Evolutionary conservation across 2,329 filamentous ascomycete genomes (phyloP).

Genomic region (Paramyrothecium sp.): DNA sequence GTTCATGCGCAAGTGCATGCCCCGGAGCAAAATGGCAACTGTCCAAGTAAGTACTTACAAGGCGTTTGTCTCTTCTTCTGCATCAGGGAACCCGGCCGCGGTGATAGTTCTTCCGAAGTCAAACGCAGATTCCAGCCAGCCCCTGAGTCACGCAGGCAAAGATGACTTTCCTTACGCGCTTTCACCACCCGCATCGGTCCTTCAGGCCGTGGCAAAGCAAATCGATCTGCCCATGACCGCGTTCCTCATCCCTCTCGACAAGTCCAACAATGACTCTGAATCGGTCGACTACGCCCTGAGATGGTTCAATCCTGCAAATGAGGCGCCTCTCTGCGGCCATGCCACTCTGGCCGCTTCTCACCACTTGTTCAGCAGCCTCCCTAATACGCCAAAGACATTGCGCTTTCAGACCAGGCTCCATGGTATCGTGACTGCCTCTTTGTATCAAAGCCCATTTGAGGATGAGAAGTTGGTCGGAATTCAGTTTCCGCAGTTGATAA

Average conservation of each 20-base stretch:
- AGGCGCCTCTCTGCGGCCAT: background rate
- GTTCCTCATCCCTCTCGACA: background rate
- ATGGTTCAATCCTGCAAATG: background rate
- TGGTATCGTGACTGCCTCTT: background rate
- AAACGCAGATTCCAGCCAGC: background rate
- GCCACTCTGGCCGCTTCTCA: background rate
- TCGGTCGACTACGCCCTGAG: background rate
- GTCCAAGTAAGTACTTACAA: background rate
- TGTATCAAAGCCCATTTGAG: background rate
- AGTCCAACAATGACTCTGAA: background rate
- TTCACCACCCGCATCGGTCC: background rate
- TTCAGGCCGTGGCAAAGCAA: background rate
- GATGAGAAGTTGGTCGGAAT: background rate
- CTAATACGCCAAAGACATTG: background rate
- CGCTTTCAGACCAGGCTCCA: background rate
- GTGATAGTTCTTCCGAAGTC: background rate
- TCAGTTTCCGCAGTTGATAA: background rate
- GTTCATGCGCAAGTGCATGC: too few species aligned
- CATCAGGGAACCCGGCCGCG: background rate
- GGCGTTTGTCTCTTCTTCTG: background rate
- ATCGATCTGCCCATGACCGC: background rate
- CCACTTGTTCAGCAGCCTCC: background rate
- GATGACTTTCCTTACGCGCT: background rate
- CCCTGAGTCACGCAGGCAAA: background rate
- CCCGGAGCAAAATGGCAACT: background rate